Conservation (phyloP, 495 filamentous ascomycete genomes). For the Recurvomyces mirabilis region DNA sequence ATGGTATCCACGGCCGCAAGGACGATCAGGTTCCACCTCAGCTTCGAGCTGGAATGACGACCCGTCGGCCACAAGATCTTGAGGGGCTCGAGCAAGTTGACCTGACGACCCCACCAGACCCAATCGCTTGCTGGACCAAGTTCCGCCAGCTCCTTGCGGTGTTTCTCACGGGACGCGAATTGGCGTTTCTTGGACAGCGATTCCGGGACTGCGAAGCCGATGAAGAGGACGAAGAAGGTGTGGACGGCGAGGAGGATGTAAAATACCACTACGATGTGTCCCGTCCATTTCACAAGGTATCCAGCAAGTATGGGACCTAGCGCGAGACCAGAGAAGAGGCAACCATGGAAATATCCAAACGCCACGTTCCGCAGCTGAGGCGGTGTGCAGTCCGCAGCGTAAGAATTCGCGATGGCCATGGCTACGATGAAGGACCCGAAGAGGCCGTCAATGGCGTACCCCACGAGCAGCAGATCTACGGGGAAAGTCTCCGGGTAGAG, state of each 20-base stretch:
- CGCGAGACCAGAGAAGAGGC: conserved; percentile 77
- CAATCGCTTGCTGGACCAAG: conserved; percentile 27
- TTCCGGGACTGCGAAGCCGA: conserved; percentile 66
- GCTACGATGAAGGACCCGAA: conserved; percentile 76
- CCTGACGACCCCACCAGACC: conserved; percentile 35
- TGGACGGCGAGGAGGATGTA: conserved; percentile 65
- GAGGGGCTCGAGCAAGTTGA: conserved; percentile 62
- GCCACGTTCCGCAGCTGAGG: conserved; percentile 67
- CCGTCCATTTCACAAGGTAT: conserved; percentile 59
- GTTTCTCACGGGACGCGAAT: conserved; percentile 53
- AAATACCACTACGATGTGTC: conserved; percentile 60
- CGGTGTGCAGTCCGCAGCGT: conserved; percentile 77
- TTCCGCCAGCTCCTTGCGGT: conserved; percentile 25
- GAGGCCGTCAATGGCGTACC: conserved; percentile 65
- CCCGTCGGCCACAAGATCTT: conserved; percentile 64
- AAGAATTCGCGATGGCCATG: conserved; percentile 71
- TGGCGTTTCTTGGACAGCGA: conserved; percentile 63
- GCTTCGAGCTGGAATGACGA: conserved; percentile 42
- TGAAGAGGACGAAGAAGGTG: conserved; percentile 53
- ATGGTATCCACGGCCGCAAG: conserved; percentile 69
- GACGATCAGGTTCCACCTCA: conserved; percentile 69
- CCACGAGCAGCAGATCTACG: conserved; percentile 63
- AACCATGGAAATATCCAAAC: conserved; percentile 82
- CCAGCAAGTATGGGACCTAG: conserved; percentile 71
- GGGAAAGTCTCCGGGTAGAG: conserved; percentile 58